Conservation (phyloP, 495 filamentous ascomycete genomes). For the Annulohypoxylon moriforme region DNA sequence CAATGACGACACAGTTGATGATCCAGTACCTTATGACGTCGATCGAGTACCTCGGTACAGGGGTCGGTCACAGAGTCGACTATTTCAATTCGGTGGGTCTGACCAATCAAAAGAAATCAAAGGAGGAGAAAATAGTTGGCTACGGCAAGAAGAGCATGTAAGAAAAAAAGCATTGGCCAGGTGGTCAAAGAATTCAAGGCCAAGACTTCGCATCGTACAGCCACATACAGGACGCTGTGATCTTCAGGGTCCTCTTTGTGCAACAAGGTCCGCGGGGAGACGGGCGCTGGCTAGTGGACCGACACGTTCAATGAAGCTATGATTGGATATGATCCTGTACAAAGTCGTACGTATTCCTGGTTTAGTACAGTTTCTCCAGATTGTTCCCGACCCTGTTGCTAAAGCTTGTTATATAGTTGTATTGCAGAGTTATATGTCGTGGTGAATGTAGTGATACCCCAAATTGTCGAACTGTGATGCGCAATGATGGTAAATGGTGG, state of each 20-base stretch:
- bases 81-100: slow-evolving; percentile 27
- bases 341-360: slow-evolving; percentile 14
- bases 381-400: slow-evolving; percentile 28
- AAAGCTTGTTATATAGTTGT: slow-evolving; percentile 14
- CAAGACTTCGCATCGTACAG: slow-evolving; percentile 45
- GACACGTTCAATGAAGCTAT: slow-evolving; percentile 28
- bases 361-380: slow-evolving; percentile 35
- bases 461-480: slow-evolving; percentile 35
- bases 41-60: slow-evolving; percentile 23
- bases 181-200: slow-evolving; percentile 30
- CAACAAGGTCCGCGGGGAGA: slow-evolving; percentile 42
- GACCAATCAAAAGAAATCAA: slow-evolving; percentile 22
- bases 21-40: slow-evolving; percentile 42
- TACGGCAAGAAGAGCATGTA: slow-evolving; percentile 1
- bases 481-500: slow-evolving; percentile 24
- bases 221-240: slow-evolving; percentile 43
- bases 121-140: slow-evolving; percentile 16
- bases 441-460: slow-evolving; percentile 31
- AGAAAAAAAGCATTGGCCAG: slow-evolving; percentile 38
- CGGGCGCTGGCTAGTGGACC: slow-evolving; percentile 30
- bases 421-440: background rate
- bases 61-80: slow-evolving; percentile 29
- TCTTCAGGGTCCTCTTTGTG: slow-evolving; percentile 46
- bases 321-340: slow-evolving; percentile 32
- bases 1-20: slow-evolving; percentile 44